Base-by-base conservation (phyloP, 495 filamentous ascomycete species). In the Neurospora tetrasperma region DNA sequence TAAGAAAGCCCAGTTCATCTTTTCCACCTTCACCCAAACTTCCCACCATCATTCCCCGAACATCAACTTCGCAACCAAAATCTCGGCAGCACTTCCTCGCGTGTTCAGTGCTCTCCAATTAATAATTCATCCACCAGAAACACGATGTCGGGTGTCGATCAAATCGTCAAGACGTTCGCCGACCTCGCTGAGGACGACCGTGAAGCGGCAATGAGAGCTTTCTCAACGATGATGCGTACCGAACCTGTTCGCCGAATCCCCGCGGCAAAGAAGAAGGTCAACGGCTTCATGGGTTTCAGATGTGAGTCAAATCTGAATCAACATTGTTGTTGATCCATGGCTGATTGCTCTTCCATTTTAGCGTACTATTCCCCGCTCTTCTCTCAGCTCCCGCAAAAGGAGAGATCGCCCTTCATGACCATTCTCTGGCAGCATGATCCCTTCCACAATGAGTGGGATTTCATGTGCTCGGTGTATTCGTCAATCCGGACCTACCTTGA, bases 391-490 rank as follows among this genome's bases (percentile, higher is more conserved):
- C 75, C 54, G n/a, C 75, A 76, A 18, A 74, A 74, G 66, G 39
- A 73, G 46, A 70, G 73, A 18, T 76, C 76, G 23, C 75, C 72
- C 35, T 75, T 79, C 38, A 72, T 79, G 46, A 77, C 76, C 14
- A 69, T 54, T 14, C 76, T 76, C 4, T 78, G 75, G 78, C 73
- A 74, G 59, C 68, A 75, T 38, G 75, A 77, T 23, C 71, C 74
- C 2, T 75, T 76, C 42, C 77, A 78, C 46, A 74, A 76, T n/a
- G 78, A 78, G 27, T 78, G 75, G 75, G 71, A 79, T 69, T 76
- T 78, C 71, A 73, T 78, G 77, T 78, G 74, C 35, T 73, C 74
- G 12, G 74, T 78, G 11, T 79, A 79, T 42, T 79, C 77, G 8
- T 54, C 69, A 0, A 78, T 77, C 48, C 75, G 78, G 20, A 69